These are phyloP conservation scores for Amaranthus tricolor DNA, from an alignment of 179 eudicot species.

Conservation along the genomic window DNA sequence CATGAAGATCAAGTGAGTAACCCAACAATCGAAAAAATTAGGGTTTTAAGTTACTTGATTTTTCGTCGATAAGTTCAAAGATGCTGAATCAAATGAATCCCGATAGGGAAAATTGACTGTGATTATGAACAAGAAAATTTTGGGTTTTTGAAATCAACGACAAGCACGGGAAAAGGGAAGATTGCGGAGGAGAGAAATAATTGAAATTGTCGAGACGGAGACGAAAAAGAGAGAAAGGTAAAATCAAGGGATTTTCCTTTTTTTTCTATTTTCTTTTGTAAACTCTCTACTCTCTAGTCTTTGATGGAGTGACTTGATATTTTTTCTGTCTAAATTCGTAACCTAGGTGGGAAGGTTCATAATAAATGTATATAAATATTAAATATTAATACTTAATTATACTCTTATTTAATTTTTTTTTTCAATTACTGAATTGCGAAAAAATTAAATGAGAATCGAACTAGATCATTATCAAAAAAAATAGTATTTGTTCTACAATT, in stretches of 20 bases:
- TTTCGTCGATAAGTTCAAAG: background rate
- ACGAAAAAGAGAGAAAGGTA: background rate
- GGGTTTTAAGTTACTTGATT: constrained; percentile 30
- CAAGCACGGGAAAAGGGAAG: constrained; percentile 13
- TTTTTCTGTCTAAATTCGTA: too few species aligned
- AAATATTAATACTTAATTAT: too few species aligned
- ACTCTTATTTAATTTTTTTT: too few species aligned
- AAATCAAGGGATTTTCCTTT: background rate
- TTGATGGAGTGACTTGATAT: too few species aligned
- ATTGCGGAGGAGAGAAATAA: constrained; percentile 15
- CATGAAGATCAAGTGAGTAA: constrained; percentile 23
- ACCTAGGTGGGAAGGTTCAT: too few species aligned
- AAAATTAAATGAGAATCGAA: too few species aligned
- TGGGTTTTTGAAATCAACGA: constrained; percentile 25
- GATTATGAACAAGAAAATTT: background rate
- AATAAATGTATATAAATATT: too few species aligned
- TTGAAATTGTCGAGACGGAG: background rate
- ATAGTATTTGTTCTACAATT: too few species aligned
- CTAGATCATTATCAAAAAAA: too few species aligned
- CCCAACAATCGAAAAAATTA: constrained; percentile 21
- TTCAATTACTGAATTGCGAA: too few species aligned
- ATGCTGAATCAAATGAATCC: background rate
- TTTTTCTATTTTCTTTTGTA: background rate
- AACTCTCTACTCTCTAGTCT: too few species aligned
- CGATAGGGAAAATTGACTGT: background rate